Percentiles rank a stretch among this genome's conserved stretches.
These are phyloP conservation scores for Lactarius psammicola DNA, from an alignment of 768 basidiomycete genomes.

Conservation along the genomic window DNA sequence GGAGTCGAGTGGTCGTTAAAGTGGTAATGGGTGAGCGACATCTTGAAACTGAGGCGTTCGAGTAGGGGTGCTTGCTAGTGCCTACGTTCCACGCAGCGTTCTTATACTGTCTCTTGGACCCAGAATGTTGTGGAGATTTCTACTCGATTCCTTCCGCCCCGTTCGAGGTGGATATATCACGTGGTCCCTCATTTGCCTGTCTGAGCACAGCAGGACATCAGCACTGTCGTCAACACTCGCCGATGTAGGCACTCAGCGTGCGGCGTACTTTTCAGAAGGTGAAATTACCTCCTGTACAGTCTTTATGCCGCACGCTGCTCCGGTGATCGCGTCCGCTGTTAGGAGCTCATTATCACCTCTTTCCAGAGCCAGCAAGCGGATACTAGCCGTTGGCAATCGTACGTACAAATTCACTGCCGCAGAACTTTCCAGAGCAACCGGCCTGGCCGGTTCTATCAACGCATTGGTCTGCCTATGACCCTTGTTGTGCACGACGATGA, in stretches of 20 bases:
- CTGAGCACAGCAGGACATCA: neutral
- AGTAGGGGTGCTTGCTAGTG: neutral
- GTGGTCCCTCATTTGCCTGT: neutral
- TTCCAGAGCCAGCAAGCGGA: neutral
- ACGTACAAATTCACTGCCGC: neutral
- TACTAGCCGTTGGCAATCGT: neutral
- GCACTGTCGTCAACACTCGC: neutral
- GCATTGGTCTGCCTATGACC: no score
- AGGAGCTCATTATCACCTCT: no score
- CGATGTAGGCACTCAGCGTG: neutral
- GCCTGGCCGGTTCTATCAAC: neutral
- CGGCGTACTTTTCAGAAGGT: neutral
- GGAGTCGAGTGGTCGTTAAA: conserved; percentile 42
- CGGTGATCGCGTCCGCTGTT: neutral
- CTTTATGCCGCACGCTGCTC: neutral
- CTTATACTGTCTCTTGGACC: neutral
- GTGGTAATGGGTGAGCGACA: conserved; percentile 40
- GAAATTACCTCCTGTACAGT: neutral
- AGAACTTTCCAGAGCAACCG: neutral
- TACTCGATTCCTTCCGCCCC: neutral
- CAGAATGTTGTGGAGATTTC: neutral
- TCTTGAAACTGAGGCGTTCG: conserved; percentile 11
- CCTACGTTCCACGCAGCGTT: neutral
- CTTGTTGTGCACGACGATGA: neutral
- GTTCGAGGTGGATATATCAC: neutral